Percentiles rank a stretch among this genome's conserved stretches.
Conservation (phyloP, 371 early-diverging fungal genomes). For the Rhizopus microsporus region DNA sequence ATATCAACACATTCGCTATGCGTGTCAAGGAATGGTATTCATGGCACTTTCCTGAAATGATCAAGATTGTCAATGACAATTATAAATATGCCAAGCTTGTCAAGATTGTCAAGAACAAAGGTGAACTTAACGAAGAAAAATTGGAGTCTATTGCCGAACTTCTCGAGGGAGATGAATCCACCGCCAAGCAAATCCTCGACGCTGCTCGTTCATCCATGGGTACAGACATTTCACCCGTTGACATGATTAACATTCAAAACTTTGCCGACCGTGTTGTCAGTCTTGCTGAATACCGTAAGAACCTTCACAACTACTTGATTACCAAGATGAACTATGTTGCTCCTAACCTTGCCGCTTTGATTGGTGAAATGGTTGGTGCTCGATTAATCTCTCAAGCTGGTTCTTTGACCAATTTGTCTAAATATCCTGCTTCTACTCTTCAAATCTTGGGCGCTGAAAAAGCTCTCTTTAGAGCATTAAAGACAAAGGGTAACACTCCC, state of each 20-base stretch:
- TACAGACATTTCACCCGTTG: slow-evolving; percentile 88
- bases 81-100: slow-evolving; percentile 87
- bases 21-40: slow-evolving; percentile 95
- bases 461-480: slow-evolving; percentile 97
- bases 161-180: slow-evolving; percentile 64
- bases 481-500: slow-evolving; percentile 98
- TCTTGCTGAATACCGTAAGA: slow-evolving; percentile 90
- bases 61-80: slow-evolving; percentile 94
- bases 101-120: slow-evolving; percentile 90
- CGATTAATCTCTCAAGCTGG: slow-evolving; percentile 97
- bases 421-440: slow-evolving; percentile 97
- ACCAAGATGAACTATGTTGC: slow-evolving; percentile 97
- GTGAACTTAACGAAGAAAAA: slow-evolving; percentile 74
- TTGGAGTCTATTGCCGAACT: slow-evolving; percentile 77
- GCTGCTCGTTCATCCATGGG: slow-evolving; percentile 97
- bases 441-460: slow-evolving; percentile 99
- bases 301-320: slow-evolving; percentile 88
- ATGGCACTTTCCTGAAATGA: slow-evolving; percentile 99
- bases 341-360: slow-evolving; percentile 96
- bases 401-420: slow-evolving; percentile 94
- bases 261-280: slow-evolving; percentile 94
- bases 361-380: slow-evolving; percentile 97
- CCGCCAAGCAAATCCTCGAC: slow-evolving; percentile 82
- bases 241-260: slow-evolving; percentile 92
- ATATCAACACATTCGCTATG: slow-evolving; percentile 94